These are phyloP conservation scores for Sordariomycetes sp. DNA, from an alignment of 2,329 filamentous ascomycete species.

Conservation along the genomic window DNA sequence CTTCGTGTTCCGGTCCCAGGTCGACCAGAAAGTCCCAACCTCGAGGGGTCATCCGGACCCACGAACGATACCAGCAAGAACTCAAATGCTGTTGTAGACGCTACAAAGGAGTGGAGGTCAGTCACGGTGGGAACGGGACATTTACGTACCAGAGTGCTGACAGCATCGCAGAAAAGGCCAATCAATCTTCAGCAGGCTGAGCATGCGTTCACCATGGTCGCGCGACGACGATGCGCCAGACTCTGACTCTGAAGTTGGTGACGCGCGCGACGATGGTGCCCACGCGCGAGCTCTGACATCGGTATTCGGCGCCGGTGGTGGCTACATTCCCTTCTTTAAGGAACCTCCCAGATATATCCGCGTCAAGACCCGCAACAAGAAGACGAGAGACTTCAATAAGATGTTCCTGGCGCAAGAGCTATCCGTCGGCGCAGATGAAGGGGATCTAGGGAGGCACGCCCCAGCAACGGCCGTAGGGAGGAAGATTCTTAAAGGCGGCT, in stretches of 20 bases:
- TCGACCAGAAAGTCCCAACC: slow-evolving; percentile 40
- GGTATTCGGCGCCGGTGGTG: slow-evolving; percentile 54
- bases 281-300: slow-evolving; percentile 77
- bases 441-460: slow-evolving; percentile 16
- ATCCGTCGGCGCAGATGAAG: slow-evolving; percentile 34
- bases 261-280: slow-evolving; percentile 65
- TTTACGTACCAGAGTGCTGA: slow-evolving; percentile 6
- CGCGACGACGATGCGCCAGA: slow-evolving; percentile 52
- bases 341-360: slow-evolving; percentile 88
- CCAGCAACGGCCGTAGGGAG: slow-evolving; percentile 28
- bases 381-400: slow-evolving; percentile 70
- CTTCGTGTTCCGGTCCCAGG: slow-evolving; percentile 42
- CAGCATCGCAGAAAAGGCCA: slow-evolving; percentile 59
- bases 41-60: slow-evolving; percentile 28
- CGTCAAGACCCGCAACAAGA: slow-evolving; percentile 73
- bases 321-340: slow-evolving; percentile 80
- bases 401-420: slow-evolving; percentile 90
- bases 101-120: slow-evolving; percentile 57
- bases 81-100: slow-evolving; percentile 30
- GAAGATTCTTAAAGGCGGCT: slow-evolving; percentile 33
- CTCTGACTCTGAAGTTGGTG: slow-evolving; percentile 62
- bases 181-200: slow-evolving; percentile 78
- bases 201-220: slow-evolving; percentile 66
- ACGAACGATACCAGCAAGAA: slow-evolving; percentile 34
- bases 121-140: not conserved